Conservation (phyloP, 352 stramenopile species). For the Globisporangium spinosum region DNA sequence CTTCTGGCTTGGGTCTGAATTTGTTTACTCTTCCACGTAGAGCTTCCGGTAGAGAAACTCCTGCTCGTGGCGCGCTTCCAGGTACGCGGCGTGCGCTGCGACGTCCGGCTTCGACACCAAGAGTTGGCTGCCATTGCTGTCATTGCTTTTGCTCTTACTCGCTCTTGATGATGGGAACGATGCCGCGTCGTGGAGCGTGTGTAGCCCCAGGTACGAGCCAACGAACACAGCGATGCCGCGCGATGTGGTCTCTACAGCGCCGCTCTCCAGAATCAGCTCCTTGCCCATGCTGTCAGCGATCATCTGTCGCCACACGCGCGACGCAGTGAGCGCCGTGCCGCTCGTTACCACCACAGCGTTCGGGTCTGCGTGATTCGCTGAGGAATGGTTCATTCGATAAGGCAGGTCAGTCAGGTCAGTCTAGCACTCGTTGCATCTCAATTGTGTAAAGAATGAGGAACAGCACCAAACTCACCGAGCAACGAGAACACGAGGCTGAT, state of each 20-base stretch:
- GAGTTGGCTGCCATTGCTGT: constrained; percentile 20
- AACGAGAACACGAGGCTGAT: constrained; percentile 83
- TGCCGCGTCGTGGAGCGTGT: constrained; percentile 41
- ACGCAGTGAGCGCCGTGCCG: constrained; percentile 76
- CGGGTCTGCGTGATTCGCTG: constrained; percentile 32
- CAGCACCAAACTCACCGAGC: constrained; percentile 38
- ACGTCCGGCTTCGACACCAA: constrained; percentile 41
- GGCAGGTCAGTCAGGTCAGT: not conserved
- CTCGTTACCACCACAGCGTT: constrained; percentile 70
- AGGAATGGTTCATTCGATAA: not conserved
- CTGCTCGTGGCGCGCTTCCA: constrained; percentile 61
- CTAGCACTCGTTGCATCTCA: not conserved
- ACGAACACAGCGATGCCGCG: constrained; percentile 77
- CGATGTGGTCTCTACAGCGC: constrained; percentile 74
- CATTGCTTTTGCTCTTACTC: not conserved
- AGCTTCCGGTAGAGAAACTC: constrained; percentile 73
- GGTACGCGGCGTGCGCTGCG: constrained; percentile 51
- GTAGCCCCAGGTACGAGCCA: constrained; percentile 53
- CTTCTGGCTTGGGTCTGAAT: not conserved
- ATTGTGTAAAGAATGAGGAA: not conserved
- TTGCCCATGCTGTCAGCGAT: constrained; percentile 76
- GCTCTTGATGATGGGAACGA: constrained; percentile 17
- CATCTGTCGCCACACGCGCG: constrained; percentile 86
- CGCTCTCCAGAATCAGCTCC: constrained; percentile 63
- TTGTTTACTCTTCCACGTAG: constrained; percentile 27